These are phyloP conservation scores for Aspergillus neotritici DNA, from an alignment of 2,329 filamentous ascomycete genomes.

Conservation along the genomic window DNA sequence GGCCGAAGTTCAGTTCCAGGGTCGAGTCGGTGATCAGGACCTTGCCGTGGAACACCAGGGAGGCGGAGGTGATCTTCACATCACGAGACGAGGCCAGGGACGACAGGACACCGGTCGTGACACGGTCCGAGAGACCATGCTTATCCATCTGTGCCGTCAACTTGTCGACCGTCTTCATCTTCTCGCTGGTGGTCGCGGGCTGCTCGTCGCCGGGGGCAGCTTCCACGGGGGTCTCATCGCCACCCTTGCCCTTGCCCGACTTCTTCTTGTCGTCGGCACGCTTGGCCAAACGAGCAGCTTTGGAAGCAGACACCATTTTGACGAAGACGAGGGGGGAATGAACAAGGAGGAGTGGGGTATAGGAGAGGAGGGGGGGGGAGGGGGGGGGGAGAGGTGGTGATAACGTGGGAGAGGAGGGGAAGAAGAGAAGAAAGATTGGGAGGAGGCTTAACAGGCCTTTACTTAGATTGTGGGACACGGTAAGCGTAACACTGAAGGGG, in stretches of 20 bases:
- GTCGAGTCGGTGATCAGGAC: constrained; percentile 92
- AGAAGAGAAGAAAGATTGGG: constrained; percentile 13
- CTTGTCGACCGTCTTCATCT: constrained; percentile 76
- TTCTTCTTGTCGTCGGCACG: constrained; percentile 67
- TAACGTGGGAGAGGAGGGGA: constrained; percentile 4
- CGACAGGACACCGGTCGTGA: constrained; percentile 92
- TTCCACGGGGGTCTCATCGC: constrained; percentile 58
- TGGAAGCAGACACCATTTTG: constrained; percentile 62
- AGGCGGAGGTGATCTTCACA: constrained; percentile 92
- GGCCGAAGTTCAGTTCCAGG: constrained; percentile 86
- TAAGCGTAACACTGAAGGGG: neutral
- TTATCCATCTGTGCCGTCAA: constrained; percentile 91
- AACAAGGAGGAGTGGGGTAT: no score
- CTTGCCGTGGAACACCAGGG: constrained; percentile 94
- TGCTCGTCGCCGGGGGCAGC: constrained; percentile 52
- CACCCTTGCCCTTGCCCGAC: constrained; percentile 59
- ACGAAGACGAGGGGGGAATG: constrained; percentile 13
- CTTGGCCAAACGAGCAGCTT: constrained; percentile 63
- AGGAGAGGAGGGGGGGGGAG: constrained; percentile 5
- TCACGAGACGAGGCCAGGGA: constrained; percentile 82
- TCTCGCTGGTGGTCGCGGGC: constrained; percentile 64
- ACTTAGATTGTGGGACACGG: constrained; percentile 1
- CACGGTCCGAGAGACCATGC: constrained; percentile 91
- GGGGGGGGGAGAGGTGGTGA: constrained; percentile 6
- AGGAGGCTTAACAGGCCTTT: constrained; percentile 21